A percentile compares a stretch with the other conserved stretches of the same genome.
These are phyloP conservation scores for Teunomyces funiuensis DNA, from an alignment of 805 yeast genomes.

Conservation along the genomic window DNA sequence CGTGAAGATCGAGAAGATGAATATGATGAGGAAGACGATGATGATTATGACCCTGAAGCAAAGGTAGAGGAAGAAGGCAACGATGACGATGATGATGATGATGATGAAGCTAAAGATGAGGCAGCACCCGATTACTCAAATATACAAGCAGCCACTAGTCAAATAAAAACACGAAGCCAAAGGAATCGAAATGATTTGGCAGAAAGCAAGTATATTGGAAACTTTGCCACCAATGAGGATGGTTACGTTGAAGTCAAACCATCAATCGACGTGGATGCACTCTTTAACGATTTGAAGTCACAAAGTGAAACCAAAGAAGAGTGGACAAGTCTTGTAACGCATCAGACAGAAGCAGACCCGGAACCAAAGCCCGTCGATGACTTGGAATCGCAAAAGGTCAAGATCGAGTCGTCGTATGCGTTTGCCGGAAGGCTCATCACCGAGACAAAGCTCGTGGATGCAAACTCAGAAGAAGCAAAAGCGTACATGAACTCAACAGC, in stretches of 20 bases:
- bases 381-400: constrained; percentile 51
- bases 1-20: constrained; percentile 12
- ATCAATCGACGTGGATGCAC: constrained; percentile 30
- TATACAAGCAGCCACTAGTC: constrained; percentile 54
- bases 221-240: constrained; percentile 18
- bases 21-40: constrained; percentile 35
- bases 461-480: constrained; percentile 80
- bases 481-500: constrained; percentile 67
- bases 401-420: constrained; percentile 74
- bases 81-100: constrained; percentile 31
- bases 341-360: constrained; percentile 3
- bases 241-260: constrained; percentile 12
- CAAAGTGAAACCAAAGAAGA: constrained; percentile 12
- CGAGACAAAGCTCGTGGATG: constrained; percentile 76
- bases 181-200: constrained; percentile 39
- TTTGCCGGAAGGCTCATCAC: constrained; percentile 85
- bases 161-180: constrained; percentile 70
- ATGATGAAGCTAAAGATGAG: constrained; percentile 30
- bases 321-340: background rate
- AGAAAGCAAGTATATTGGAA: constrained; percentile 10
- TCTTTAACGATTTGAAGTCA: constrained; percentile 28
- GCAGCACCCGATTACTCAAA: constrained; percentile 43
- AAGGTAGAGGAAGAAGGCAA: constrained; percentile 18
- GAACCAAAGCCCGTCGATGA: constrained; percentile 9
- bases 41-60: constrained; percentile 30